Conservation (phyloP, 352 stramenopile species). For the Phytophthora aleatoria region DNA sequence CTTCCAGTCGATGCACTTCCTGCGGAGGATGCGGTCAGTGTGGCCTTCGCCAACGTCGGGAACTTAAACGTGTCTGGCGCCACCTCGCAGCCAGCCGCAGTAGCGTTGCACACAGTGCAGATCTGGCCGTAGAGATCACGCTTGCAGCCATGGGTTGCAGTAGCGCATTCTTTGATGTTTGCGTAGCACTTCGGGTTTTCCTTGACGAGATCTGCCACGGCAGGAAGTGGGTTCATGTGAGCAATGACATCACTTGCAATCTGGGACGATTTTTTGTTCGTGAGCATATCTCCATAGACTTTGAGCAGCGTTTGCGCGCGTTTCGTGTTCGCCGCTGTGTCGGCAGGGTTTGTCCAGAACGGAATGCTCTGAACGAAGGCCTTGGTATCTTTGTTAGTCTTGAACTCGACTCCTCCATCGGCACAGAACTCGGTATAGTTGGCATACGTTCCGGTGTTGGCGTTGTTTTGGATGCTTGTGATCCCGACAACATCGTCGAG, state of each 20-base stretch:
- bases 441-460: conserved; percentile 20
- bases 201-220: conserved; percentile 25
- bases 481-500: conserved; percentile 82
- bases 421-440: conserved; percentile 50
- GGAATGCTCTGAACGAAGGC: conserved; percentile 30
- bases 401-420: conserved; percentile 56
- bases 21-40: neutral
- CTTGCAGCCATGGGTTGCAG: conserved; percentile 47
- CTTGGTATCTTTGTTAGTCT: conserved; percentile 7
- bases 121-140: conserved; percentile 57
- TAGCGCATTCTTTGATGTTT: conserved; percentile 47
- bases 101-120: conserved; percentile 41
- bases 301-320: conserved; percentile 46
- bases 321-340: conserved; percentile 35
- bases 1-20: conserved; percentile 9
- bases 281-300: conserved; percentile 44
- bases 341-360: conserved; percentile 60
- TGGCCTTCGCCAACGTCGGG: conserved; percentile 27
- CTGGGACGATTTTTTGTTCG: conserved; percentile 31
- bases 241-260: conserved; percentile 20
- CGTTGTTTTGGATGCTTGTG: conserved; percentile 48
- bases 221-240: conserved; percentile 52
- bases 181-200: conserved; percentile 62
- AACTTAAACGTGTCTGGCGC: conserved; percentile 12
- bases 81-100: conserved; percentile 22